These are phyloP conservation scores for Sugiyamaella sp. DNA, from an alignment of 1,139 yeast species.

Conservation along the genomic window DNA sequence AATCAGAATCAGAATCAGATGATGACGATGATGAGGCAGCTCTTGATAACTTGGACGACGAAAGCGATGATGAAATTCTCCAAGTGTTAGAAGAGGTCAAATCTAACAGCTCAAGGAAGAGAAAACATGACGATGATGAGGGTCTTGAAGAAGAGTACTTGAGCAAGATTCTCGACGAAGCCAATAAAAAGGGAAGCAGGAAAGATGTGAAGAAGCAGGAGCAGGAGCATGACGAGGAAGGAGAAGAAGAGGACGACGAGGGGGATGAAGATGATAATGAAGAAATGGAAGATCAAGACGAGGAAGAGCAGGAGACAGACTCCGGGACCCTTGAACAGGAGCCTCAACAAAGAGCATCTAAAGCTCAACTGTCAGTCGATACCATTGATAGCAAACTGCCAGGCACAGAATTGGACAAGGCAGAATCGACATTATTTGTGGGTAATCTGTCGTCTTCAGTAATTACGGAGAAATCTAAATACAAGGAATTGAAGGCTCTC, in stretches of 20 bases:
- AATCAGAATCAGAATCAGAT: conserved; percentile 36
- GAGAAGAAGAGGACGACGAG: conserved; percentile 28
- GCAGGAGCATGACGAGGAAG: conserved; percentile 27
- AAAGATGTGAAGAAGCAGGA: conserved; percentile 23
- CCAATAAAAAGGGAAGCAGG: conserved; percentile 24
- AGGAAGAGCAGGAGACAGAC: not conserved
- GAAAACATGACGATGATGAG: conserved; percentile 35
- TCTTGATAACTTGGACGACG: conserved; percentile 27
- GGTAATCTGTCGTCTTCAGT: conserved; percentile 78
- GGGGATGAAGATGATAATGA: conserved; percentile 32
- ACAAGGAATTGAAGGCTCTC: conserved; percentile 64
- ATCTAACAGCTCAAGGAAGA: conserved; percentile 30
- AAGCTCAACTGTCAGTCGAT: conserved; percentile 9
- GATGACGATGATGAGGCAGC: conserved; percentile 36
- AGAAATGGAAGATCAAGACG: conserved; percentile 27
- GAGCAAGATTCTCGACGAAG: conserved; percentile 26
- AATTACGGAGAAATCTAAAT: conserved; percentile 62
- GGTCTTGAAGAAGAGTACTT: conserved; percentile 33
- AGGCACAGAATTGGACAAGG: conserved; percentile 67
- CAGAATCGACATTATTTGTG: conserved; percentile 84
- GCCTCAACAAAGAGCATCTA: not conserved
- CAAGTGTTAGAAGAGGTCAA: conserved; percentile 22
- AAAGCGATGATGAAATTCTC: conserved; percentile 32
- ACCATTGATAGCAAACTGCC: conserved; percentile 12
- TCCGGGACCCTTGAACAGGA: not conserved